phyloP scores from a whole-genome alignment of 179 eudicot genomes.

The Silene noctiflora region DNA sequence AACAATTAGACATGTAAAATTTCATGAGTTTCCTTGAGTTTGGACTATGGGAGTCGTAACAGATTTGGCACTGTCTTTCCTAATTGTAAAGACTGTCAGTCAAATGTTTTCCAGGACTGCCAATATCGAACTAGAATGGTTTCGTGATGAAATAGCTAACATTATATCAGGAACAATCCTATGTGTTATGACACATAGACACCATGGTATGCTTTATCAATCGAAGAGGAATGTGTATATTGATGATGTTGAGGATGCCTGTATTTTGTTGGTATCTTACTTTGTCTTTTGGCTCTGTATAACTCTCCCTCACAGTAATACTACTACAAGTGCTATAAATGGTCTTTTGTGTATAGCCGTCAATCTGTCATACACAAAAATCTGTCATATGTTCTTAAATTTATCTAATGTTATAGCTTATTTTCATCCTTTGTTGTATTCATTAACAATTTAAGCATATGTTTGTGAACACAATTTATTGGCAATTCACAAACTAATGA shows the following conservation, averaged over 20 bases:
- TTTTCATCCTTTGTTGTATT: background rate
- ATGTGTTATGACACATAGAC: no score
- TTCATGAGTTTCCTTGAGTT: background rate
- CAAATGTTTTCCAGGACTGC: no score
- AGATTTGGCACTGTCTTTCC: background rate
- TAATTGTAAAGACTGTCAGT: background rate
- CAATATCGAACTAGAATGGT: no score
- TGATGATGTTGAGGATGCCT: background rate
- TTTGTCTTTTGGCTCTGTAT: background rate
- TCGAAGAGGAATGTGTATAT: background rate
- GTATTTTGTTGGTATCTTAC: background rate
- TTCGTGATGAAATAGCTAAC: no score
- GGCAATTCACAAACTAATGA: background rate
- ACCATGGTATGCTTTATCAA: no score
- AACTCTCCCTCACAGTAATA: no score
- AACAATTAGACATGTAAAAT: background rate
- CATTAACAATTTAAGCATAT: background rate
- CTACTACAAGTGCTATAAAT: no score
- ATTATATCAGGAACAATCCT: no score
- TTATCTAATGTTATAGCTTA: background rate
- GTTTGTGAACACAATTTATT: background rate
- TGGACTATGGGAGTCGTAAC: background rate
- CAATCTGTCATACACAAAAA: no score
- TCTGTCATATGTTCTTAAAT: no score
- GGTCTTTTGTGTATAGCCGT: no score